Base-by-base conservation (phyloP, 1,139 yeast genomes). In the Debaryomycetaceae sp. region DNA sequence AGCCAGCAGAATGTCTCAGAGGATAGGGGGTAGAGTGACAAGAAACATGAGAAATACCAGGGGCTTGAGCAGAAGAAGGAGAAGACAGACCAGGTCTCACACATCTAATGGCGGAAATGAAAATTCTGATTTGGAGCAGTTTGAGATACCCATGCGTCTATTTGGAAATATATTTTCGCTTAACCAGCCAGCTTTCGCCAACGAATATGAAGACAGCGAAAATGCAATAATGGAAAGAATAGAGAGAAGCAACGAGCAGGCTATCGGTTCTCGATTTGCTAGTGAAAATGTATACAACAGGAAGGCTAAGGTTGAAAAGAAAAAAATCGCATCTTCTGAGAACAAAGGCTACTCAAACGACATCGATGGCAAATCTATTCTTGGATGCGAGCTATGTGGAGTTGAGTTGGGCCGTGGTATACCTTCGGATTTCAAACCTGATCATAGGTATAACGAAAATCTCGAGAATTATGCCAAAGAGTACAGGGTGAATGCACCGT, bases 301-400 rank as follows among this genome's bases (percentile, higher is more conserved):
- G 28, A 60, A 59, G 38, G 53, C 55, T 3, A 48, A 67, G 31
- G 45, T 50, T 17, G 65, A 63, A 32, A 71, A 69, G 45, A 52
- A 59, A 40, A 52, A 53, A 18, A 47, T 53, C 11, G 58, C 65
- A 2, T 48, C 51, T 35, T 40, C 43, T 4, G 65, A 61, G 39
- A 41, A 43, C 2, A 36, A 44, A 5, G 68, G 65, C 0, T 70
- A 68, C 47, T 67, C 74, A 5, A 76, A 71, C 35, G 63, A 63
- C 32, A 63, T 77, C 13, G 48, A 59, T 1, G 48, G 61, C 0
- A 55, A 49, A 5, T 48, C 51, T 8, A 48, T 62, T 15, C 61
- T 76, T 11, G 72, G 79, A 1, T 88, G 96, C 61, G 78, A 78
- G 34, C 60, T 84, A 35, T 88, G 96, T 62, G 88, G 87, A 1